Evolutionary conservation across 1,284 basidiomycete genomes (phyloP).

Genomic region (Puccinia hordei): DNA sequence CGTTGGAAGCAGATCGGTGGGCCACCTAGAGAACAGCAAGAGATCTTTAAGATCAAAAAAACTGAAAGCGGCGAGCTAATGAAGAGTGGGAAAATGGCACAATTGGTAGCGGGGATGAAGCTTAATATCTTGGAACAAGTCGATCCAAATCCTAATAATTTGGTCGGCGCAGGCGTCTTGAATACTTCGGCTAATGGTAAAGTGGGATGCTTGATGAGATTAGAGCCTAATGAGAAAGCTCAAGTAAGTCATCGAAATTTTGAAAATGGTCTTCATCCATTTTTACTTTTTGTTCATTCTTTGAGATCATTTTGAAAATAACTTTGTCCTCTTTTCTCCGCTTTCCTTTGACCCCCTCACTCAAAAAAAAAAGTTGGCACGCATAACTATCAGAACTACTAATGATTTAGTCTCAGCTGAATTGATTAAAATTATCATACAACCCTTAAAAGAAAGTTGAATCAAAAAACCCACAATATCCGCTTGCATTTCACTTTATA

Average conservation of each 20-base stretch:
- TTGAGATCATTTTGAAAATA: slow-evolving; percentile 3
- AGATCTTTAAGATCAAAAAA: slow-evolving; percentile 77
- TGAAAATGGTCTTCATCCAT: background rate
- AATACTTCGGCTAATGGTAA: slow-evolving; percentile 85
- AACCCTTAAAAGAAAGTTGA: slow-evolving; percentile 37
- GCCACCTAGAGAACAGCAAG: slow-evolving; percentile 85
- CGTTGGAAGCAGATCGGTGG: slow-evolving; percentile 97
- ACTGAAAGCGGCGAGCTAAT: slow-evolving; percentile 60
- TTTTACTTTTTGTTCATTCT: slow-evolving; percentile 14
- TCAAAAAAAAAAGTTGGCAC: slow-evolving; percentile 70
- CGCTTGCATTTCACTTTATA: background rate
- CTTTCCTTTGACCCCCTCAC: background rate
- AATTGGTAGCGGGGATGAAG: slow-evolving; percentile 75
- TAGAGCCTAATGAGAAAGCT: slow-evolving; percentile 92
- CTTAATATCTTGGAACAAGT: slow-evolving; percentile 72
- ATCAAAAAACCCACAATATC: background rate
- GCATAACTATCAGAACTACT: slow-evolving; percentile 90
- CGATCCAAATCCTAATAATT: slow-evolving; percentile 69
- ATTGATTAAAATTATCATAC: slow-evolving; percentile 63
- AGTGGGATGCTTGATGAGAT: slow-evolving; percentile 85
- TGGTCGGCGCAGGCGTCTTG: slow-evolving; percentile 88
- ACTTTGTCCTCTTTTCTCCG: background rate
- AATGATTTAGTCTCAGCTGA: slow-evolving; percentile 86
- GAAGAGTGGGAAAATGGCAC: slow-evolving; percentile 70
- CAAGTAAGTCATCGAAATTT: slow-evolving; percentile 66